Percentiles rank a stretch among this genome's conserved stretches.
Evolutionary conservation across 768 basidiomycete genomes (phyloP).

Genomic region (Lactifluus hygrophoroides): DNA sequence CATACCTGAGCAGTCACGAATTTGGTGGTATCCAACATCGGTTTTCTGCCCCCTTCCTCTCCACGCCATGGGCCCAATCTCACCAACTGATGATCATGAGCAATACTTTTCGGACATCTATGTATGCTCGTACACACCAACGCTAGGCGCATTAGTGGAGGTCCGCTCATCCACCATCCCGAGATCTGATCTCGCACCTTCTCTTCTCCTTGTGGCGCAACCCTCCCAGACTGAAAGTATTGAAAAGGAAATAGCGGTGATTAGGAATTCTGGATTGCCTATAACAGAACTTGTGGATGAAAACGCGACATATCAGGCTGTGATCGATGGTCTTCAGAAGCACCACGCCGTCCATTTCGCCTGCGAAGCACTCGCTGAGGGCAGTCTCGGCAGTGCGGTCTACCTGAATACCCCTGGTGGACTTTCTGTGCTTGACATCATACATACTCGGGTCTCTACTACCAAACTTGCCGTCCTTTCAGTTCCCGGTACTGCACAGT

Average conservation of each 20-base stretch:
- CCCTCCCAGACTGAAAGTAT: not conserved
- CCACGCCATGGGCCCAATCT: too few species aligned
- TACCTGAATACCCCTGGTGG: not conserved
- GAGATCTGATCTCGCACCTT: not conserved
- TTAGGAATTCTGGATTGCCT: too few species aligned
- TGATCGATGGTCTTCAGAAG: not conserved
- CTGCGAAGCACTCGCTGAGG: not conserved
- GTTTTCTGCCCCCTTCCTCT: too few species aligned
- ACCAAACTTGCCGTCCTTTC: constrained; percentile 10
- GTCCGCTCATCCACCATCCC: not conserved
- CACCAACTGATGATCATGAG: too few species aligned
- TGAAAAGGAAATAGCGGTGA: too few species aligned
- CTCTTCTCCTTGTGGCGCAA: constrained; percentile 1
- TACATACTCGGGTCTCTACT: not conserved
- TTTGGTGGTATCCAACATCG: too few species aligned
- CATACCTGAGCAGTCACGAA: too few species aligned
- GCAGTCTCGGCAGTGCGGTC: not conserved
- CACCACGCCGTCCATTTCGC: constrained; percentile 2
- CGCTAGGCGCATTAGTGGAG: too few species aligned
- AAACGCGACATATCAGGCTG: not conserved
- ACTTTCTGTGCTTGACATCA: not conserved
- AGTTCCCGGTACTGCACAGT: not conserved
- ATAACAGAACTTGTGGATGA: not conserved
- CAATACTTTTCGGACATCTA: too few species aligned
- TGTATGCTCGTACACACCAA: too few species aligned